Base-by-base conservation (phyloP, 2,329 filamentous ascomycete genomes). In the Ramichloridium luteum region DNA sequence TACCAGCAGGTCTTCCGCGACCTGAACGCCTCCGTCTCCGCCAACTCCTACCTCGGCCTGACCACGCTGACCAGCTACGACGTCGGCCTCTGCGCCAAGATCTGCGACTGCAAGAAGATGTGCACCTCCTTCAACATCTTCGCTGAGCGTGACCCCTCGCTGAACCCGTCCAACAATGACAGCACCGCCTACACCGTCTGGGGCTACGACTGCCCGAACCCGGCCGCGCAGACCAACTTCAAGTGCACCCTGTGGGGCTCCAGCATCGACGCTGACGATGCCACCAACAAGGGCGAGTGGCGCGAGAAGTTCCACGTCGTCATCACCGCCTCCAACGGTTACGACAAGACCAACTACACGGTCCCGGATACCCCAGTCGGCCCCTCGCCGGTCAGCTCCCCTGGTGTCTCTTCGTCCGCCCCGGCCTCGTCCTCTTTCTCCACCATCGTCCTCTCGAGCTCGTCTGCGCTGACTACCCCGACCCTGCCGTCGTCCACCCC, bases 191-290 rank as follows among this genome's bases (percentile, higher is more conserved):
- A 27, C 12, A 50, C 46, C 25, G 39, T 40, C 18, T 47, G 45
- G 39, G 42, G 40, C 15, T 33, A 37, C 18, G 40, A 43, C 36
- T 59, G 56, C 49, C 50, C 54, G 9, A 53, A 55, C 41, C 55
- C 55, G 20, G 34, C 49, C 8, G 51, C 52, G 10, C 53, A 55
- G 32, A 56, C 55, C 36, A 55, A 51, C 47, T 57, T 53, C 50
- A 57, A 57, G 45, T 59, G 57, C 46, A 52, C 55, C 5, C 49
- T 59, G 17, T 58, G 51, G 51, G 54, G 55, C 22, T 52, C 53
- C 32, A 41, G 36, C 28, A 51, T 59, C 34, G 43, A 49, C 14
- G 41, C 46, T 18, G 39, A 42, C 13, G 36, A 38, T 5, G 51
- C 50, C 1, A 51, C 43, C 30, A 53, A 53, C 43, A 31, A 32